phyloP scores from a whole-genome alignment of 768 basidiomycete species.

The Holtermanniella nyarrowii region DNA sequence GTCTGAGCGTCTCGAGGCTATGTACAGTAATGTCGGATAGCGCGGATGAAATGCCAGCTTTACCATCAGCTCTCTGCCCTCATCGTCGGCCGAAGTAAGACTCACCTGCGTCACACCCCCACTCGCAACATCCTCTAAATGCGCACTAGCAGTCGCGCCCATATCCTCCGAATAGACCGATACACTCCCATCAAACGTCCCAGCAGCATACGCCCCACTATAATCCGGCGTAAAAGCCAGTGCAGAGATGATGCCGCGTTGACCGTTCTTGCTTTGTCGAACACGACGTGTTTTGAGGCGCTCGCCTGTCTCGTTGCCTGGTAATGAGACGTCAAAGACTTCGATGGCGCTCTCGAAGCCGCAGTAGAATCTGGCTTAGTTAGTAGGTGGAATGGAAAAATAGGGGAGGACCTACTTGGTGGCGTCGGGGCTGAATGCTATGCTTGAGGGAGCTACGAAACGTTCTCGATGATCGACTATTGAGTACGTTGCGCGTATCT shows the following conservation, averaged over 20 bases:
- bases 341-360: constrained; percentile 79
- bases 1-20: constrained; percentile 60
- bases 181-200: constrained; percentile 49
- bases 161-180: constrained; percentile 48
- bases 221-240: constrained; percentile 64
- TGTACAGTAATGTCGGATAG: constrained; percentile 62
- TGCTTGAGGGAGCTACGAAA: constrained; percentile 71
- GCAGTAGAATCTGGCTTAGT: constrained; percentile 59
- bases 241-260: constrained; percentile 87
- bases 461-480: constrained; percentile 93
- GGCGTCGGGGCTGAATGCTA: constrained; percentile 63
- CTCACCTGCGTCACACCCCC: constrained; percentile 41
- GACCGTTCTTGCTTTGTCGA: constrained; percentile 68
- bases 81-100: constrained; percentile 8
- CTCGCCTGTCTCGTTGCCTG: constrained; percentile 54
- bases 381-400: background rate
- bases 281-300: constrained; percentile 61
- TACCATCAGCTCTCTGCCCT: background rate
- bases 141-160: constrained; percentile 50
- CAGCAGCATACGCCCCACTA: constrained; percentile 64
- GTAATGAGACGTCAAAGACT: constrained; percentile 63
- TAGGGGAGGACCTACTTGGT: constrained; percentile 49
- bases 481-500: constrained; percentile 83
- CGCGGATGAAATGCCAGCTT: constrained; percentile 70
- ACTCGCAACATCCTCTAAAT: constrained; percentile 49